Conservation (phyloP, 495 filamentous ascomycete species). For the Penicillium simplicissimum region DNA sequence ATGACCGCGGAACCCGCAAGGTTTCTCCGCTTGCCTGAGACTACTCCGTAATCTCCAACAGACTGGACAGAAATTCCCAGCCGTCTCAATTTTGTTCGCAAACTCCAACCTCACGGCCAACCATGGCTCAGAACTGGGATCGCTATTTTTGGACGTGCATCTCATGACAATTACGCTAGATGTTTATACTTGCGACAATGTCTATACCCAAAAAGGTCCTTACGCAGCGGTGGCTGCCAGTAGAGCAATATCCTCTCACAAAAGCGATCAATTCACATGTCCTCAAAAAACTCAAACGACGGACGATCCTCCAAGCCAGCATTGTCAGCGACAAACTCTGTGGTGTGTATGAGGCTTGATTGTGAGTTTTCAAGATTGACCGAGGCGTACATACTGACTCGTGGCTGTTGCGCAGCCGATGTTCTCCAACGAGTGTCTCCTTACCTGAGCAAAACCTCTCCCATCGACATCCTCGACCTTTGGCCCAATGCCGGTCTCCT, state of each 20-base stretch:
- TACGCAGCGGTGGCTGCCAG: constrained; percentile 5
- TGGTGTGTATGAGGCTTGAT: constrained; percentile 43
- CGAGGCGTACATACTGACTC: not conserved
- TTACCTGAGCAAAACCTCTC: constrained; percentile 60
- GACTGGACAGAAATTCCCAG: not conserved
- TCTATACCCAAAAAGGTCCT: constrained; percentile 5
- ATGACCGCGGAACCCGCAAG: constrained; percentile 16
- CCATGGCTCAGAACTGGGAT: not conserved
- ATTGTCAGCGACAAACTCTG: constrained; percentile 62
- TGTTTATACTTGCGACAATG: not conserved
- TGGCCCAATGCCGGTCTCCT: constrained; percentile 75
- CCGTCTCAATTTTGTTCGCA: not conserved
- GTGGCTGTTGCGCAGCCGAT: constrained; percentile 41
- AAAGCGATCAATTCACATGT: constrained; percentile 16
- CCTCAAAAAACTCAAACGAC: constrained; percentile 2
- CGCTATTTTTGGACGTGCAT: not conserved
- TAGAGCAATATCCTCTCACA: constrained; percentile 25
- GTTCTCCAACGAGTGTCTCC: constrained; percentile 54
- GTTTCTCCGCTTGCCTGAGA: constrained; percentile 11
- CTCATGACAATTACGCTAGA: not conserved
- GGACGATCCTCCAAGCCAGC: constrained; percentile 22
- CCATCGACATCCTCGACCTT: constrained; percentile 81
- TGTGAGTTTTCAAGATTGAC: not conserved
- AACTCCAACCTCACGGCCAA: not conserved
- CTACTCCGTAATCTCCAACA: not conserved